These are phyloP conservation scores for Candida tunisiensis DNA, from an alignment of 1,139 yeast genomes.

Conservation along the genomic window DNA sequence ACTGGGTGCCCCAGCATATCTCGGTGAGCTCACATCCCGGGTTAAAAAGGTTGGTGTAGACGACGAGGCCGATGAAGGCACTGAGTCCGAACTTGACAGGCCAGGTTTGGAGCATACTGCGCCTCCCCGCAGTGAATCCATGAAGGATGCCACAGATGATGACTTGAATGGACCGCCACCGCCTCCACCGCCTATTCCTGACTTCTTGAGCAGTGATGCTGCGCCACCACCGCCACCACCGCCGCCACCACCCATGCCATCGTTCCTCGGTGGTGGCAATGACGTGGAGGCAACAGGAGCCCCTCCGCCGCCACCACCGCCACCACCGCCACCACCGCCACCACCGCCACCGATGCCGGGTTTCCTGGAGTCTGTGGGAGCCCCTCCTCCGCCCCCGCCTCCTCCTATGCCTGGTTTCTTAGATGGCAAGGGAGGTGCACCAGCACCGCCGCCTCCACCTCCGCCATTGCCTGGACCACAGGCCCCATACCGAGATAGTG, in stretches of 20 bases:
- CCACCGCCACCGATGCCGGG: constrained; percentile 12
- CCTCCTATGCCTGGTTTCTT: constrained; percentile 12
- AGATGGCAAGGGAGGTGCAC: constrained; percentile 1
- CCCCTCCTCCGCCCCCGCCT: constrained; percentile 15
- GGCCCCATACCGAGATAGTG: not conserved
- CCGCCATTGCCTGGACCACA: constrained; percentile 14
- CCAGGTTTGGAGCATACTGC: no score
- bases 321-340: constrained; percentile 18
- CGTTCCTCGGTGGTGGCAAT: not conserved
- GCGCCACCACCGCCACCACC: constrained; percentile 7
- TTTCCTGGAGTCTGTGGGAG: no score
- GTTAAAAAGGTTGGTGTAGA: no score
- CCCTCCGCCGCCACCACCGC: constrained; percentile 6
- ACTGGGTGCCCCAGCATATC: no score
- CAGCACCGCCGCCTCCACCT: constrained; percentile 16
- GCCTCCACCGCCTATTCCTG: no score
- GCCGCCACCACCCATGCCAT: constrained; percentile 6
- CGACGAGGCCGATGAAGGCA: no score
- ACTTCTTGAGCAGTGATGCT: constrained; percentile 1
- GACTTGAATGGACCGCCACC: no score
- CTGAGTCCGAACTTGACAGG: no score
- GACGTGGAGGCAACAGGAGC: constrained; percentile 3
- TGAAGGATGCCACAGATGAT: no score
- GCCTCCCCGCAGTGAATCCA: no score
- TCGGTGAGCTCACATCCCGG: no score